These are phyloP conservation scores for Colletotrichum chlorophyti DNA, from an alignment of 2,329 filamentous ascomycete species.

Conservation along the genomic window DNA sequence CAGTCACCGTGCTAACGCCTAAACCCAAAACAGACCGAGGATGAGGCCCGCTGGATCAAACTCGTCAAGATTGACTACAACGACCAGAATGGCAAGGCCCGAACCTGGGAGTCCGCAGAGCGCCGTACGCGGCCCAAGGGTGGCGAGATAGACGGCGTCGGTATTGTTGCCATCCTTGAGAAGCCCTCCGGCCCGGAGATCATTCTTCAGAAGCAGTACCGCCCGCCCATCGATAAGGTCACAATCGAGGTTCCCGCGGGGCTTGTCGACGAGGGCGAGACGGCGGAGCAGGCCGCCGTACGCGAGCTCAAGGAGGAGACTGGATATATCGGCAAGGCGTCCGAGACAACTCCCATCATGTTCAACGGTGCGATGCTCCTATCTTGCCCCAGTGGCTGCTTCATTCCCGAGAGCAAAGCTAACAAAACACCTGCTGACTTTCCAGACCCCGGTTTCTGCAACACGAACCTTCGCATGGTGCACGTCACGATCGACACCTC, in stretches of 20 bases:
- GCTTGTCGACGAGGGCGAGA: constrained; percentile 67
- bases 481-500: constrained; percentile 77
- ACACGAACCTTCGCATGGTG: constrained; percentile 72
- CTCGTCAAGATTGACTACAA: constrained; percentile 69
- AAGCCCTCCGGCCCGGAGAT: constrained; percentile 60
- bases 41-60: constrained; percentile 66
- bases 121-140: constrained; percentile 69
- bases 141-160: constrained; percentile 73
- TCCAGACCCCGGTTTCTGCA: constrained; percentile 68
- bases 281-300: constrained; percentile 65
- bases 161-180: constrained; percentile 73
- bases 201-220: constrained; percentile 71
- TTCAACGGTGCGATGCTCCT: constrained; percentile 56
- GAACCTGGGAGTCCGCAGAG: constrained; percentile 77
- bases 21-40: constrained; percentile 45
- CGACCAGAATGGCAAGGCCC: constrained; percentile 63
- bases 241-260: constrained; percentile 71
- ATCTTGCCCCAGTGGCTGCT: background rate
- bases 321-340: constrained; percentile 64
- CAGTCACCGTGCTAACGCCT: background rate
- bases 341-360: constrained; percentile 69
- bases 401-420: background rate
- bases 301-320: constrained; percentile 73
- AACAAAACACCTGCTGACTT: background rate
- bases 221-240: constrained; percentile 65